Percentiles rank a stretch among this genome's conserved stretches.
phyloP scores from a whole-genome alignment of 108 stramenopile genomes.

The Skeletonema grethae region DNA sequence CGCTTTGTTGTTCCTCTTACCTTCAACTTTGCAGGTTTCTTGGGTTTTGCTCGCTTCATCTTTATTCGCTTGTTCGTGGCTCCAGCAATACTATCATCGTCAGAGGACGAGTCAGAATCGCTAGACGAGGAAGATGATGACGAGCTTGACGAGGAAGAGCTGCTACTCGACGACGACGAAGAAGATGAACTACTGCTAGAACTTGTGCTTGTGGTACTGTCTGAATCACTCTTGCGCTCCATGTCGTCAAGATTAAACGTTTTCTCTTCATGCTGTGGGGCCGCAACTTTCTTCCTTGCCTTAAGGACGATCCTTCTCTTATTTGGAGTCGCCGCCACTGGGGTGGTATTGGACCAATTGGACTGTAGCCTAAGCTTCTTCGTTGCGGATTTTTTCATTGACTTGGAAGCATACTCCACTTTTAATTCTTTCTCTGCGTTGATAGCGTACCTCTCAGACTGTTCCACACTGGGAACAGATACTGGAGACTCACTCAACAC shows the following conservation, averaged over 20 bases:
- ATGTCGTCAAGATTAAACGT: conserved; percentile 3
- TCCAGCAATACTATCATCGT: conserved; percentile 11
- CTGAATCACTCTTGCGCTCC: conserved; percentile 16
- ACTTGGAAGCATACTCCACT: background rate
- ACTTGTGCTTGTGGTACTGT: conserved; percentile 14
- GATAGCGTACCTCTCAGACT: conserved; percentile 1
- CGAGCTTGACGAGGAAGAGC: conserved; percentile 30
- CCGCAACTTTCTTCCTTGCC: background rate
- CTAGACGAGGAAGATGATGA: conserved; percentile 33
- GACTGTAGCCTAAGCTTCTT: conserved; percentile 9
- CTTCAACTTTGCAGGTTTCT: conserved; percentile 22
- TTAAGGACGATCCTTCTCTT: background rate
- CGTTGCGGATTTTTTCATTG: conserved; percentile 9
- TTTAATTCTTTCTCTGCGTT: conserved; percentile 4
- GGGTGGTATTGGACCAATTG: background rate
- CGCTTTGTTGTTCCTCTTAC: conserved; percentile 11
- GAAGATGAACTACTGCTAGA: conserved; percentile 20
- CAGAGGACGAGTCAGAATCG: conserved; percentile 37
- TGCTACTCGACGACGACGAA: conserved; percentile 25
- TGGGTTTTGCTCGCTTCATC: conserved; percentile 6
- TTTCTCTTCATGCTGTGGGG: background rate
- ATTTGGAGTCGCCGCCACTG: background rate
- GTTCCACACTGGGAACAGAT: conserved; percentile 28
- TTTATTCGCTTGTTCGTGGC: background rate
- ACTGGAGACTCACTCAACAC: conserved; percentile 46